Evolutionary conservation across 208 protist genomes (phyloP).

Genomic region (Leishmania aethiopica): DNA sequence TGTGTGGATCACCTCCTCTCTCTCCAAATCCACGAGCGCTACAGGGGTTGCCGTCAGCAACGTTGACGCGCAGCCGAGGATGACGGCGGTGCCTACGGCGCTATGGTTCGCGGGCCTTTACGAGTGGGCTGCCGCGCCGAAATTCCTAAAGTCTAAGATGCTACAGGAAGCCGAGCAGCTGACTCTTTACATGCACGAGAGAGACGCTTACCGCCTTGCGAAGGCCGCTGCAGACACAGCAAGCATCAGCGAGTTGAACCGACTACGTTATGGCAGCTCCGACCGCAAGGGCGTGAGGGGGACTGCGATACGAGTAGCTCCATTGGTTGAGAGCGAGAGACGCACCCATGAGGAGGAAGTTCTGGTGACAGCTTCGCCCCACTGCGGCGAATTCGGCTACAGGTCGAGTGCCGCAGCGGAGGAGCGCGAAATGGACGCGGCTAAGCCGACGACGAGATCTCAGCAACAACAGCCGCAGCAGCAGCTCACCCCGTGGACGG

Average conservation of each 20-base stretch:
- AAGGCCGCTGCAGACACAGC: not conserved
- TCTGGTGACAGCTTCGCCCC: not conserved
- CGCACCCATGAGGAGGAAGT: not conserved
- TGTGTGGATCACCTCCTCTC: constrained; percentile 20
- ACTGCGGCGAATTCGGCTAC: not conserved
- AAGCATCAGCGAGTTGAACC: not conserved
- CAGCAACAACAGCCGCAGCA: constrained; percentile 12
- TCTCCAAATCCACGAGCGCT: not conserved
- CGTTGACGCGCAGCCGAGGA: not conserved
- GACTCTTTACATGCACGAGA: not conserved
- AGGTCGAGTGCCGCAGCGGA: constrained; percentile 6
- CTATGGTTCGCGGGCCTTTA: constrained; percentile 10
- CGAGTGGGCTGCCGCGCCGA: constrained; percentile 20
- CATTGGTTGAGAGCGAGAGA: not conserved
- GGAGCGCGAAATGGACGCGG: constrained; percentile 20
- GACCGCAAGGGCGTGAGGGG: not conserved
- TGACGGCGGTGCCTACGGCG: constrained; percentile 6
- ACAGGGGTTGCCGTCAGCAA: not conserved
- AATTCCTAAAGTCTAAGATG: constrained; percentile 30
- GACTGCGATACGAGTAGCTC: not conserved
- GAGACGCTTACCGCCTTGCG: too few relatives aligned
- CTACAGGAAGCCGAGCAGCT: constrained; percentile 20
- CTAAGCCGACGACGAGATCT: constrained; percentile 23
- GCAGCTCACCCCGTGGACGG: not conserved
- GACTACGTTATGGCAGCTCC: too few relatives aligned